phyloP scores from a whole-genome alignment of 495 filamentous ascomycete species.

The Penicillium goetzii region DNA sequence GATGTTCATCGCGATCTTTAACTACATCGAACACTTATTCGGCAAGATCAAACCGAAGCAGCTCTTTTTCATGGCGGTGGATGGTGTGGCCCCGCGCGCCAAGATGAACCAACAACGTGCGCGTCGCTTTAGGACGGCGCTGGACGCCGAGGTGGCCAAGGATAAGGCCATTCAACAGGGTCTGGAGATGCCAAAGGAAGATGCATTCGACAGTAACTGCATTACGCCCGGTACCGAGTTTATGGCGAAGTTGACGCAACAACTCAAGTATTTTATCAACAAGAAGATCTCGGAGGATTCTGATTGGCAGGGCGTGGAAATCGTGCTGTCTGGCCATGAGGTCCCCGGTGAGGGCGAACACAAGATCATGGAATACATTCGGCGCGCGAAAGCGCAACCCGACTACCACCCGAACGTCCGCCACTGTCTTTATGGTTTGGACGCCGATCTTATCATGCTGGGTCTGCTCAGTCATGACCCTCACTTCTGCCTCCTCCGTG shows the following conservation, averaged over 20 bases:
- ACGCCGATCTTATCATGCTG: slow-evolving; percentile 98
- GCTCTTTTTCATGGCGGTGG: slow-evolving; percentile 99
- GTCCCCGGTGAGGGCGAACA: slow-evolving; percentile 99
- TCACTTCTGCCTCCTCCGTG: slow-evolving; percentile 94
- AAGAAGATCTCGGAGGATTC: slow-evolving; percentile 97
- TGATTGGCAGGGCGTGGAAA: slow-evolving; percentile 95
- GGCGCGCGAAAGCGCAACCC: slow-evolving; percentile 91
- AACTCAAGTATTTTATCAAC: slow-evolving; percentile 97
- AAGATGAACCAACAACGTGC: slow-evolving; percentile 99
- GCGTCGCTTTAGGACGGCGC: slow-evolving; percentile 89
- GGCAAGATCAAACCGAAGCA: slow-evolving; percentile 98
- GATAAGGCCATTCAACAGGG: slow-evolving; percentile 90
- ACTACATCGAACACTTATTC: slow-evolving; percentile 99
- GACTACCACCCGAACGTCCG: slow-evolving; percentile 94
- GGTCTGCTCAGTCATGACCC: slow-evolving; percentile 96
- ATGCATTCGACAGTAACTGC: slow-evolving; percentile 97
- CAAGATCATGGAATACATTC: slow-evolving; percentile 99
- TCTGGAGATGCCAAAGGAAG: slow-evolving; percentile 90
- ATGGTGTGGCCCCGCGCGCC: slow-evolving; percentile 94
- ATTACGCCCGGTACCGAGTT: slow-evolving; percentile 98
- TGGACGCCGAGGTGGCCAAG: slow-evolving; percentile 85
- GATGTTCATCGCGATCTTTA: slow-evolving; percentile 99
- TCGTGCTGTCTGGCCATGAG: slow-evolving; percentile 96
- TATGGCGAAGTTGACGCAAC: slow-evolving; percentile 91
- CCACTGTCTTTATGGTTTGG: slow-evolving; percentile 95